Percentiles rank a stretch among this genome's conserved stretches.
Evolutionary conservation across 176 grass and related monocot genomes (phyloP).

Genomic region (Secale cereale): DNA sequence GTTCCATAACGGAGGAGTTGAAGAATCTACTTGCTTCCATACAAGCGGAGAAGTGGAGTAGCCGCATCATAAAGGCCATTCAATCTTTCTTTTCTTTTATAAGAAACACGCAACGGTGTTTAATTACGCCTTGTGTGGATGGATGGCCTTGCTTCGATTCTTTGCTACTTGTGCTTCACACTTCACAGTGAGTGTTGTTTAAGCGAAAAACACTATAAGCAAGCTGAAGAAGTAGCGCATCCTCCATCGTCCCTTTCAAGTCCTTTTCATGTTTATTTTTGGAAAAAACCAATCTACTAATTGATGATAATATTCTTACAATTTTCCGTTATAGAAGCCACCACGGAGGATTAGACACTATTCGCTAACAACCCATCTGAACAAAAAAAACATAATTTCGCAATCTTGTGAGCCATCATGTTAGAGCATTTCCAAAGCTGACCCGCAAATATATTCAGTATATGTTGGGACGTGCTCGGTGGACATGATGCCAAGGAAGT

Average conservation of each 20-base stretch:
- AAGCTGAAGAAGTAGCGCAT: not conserved
- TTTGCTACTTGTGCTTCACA: not conserved
- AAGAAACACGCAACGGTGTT: not conserved
- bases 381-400: no score
- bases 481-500: no score
- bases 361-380: no score
- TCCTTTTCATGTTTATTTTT: not conserved
- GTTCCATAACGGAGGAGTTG: not conserved
- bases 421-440: no score
- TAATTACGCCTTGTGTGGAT: not conserved
- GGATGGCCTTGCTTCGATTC: not conserved
- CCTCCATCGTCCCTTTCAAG: not conserved
- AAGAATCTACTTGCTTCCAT: not conserved
- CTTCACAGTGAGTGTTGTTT: slow-evolving; percentile 10
- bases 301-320: no score
- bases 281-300: no score
- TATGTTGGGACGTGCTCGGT: no score
- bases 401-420: no score
- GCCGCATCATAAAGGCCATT: not conserved
- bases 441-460: no score
- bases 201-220: slow-evolving; percentile 6
- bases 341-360: no score
- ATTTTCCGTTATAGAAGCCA: no score
- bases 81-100: not conserved
- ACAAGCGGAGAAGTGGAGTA: slow-evolving; percentile 9